Base-by-base conservation (phyloP, 441 rosid genomes). In the Pelargonium citronellum region DNA sequence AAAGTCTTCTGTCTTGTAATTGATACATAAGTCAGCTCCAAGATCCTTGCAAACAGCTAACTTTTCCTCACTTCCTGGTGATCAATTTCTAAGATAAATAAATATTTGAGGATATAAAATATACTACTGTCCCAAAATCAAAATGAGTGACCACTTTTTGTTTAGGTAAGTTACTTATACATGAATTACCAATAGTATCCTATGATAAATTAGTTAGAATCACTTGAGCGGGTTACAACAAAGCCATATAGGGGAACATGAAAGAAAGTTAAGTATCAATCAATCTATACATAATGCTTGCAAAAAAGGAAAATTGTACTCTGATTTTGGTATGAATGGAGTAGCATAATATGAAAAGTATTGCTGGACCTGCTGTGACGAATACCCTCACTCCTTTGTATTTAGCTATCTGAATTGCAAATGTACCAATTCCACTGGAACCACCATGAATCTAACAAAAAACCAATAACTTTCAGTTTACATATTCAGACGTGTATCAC, bases 391-490 rank as follows among this genome's bases (percentile, higher is more conserved):
- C 81, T 73, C 95, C 95, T 67, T 44, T 74, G 78, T 79, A 75
- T 77, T 87, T 91, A 44, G 96, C 97, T 17, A 89, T 88, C 83
- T 91, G 97, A 79, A 94, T 84, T 8, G 95, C 97, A 77, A 89
- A 94, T 46, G 96, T 88, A 66, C 97, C 97, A 49, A 94, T 86
- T 67, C 97, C 98, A 77, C 96, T 94, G 11, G 97, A 89, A 41
- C 97, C 97, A 41, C 96, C 96, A 73, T 94, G 97, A 80, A 94
- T 77, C 96, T 91, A 49, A 13, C 5, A 74, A 22, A 75, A 81
- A 46, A 20, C 62, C 44, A 61, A 71, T n/a, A 27, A 64, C 55
- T 46, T 47, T 75, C 43, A 68, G 71, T 66, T 69, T 61, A 68
- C 64, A 64, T n/a, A 66, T 22, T 64, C 37, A 41, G 58, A 67